These are phyloP conservation scores for Stachybotrys echinatus DNA, from an alignment of 2,329 filamentous ascomycete genomes.

Conservation along the genomic window DNA sequence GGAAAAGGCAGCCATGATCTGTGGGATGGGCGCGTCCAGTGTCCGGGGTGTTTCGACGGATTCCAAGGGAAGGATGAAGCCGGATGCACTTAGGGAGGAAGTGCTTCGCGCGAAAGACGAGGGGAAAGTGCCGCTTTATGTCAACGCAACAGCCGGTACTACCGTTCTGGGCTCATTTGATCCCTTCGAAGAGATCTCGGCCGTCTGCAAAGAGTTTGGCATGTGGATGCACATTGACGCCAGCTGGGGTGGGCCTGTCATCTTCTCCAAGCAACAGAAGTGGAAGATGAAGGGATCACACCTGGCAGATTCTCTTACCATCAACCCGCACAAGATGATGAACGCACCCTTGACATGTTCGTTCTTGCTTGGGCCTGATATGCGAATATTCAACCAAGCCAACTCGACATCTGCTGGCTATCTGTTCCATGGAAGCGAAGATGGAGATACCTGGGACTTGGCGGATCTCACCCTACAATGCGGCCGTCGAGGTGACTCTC, in stretches of 20 bases:
- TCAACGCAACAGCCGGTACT: conserved; percentile 92
- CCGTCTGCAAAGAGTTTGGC: conserved; percentile 63
- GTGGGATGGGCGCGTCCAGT: conserved; percentile 71
- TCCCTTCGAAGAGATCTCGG: conserved; percentile 64
- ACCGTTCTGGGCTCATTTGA: conserved; percentile 91
- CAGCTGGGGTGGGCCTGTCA: conserved; percentile 81
- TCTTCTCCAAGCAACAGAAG: conserved; percentile 64
- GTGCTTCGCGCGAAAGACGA: conserved; percentile 56
- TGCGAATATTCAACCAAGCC: conserved; percentile 71
- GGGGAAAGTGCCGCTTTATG: conserved; percentile 82
- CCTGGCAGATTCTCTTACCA: conserved; percentile 73
- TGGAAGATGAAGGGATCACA: conserved; percentile 64
- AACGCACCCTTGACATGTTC: conserved; percentile 86
- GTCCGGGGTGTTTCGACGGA: conserved; percentile 76
- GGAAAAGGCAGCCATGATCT: conserved; percentile 89
- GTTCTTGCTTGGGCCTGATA: conserved; percentile 75
- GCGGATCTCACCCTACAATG: conserved; percentile 93
- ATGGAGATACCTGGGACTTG: conserved; percentile 72
- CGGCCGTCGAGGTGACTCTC: conserved; percentile 74
- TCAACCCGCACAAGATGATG: conserved; percentile 98
- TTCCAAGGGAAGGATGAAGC: conserved; percentile 63
- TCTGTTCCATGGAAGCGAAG: conserved; percentile 61
- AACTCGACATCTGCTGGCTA: conserved; percentile 88
- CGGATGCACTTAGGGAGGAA: conserved; percentile 56
- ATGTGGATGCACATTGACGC: conserved; percentile 94